A percentile compares a stretch with the other conserved stretches of the same genome.
These are phyloP conservation scores for Pichia insulana DNA, from an alignment of 805 yeast species.

Conservation along the genomic window DNA sequence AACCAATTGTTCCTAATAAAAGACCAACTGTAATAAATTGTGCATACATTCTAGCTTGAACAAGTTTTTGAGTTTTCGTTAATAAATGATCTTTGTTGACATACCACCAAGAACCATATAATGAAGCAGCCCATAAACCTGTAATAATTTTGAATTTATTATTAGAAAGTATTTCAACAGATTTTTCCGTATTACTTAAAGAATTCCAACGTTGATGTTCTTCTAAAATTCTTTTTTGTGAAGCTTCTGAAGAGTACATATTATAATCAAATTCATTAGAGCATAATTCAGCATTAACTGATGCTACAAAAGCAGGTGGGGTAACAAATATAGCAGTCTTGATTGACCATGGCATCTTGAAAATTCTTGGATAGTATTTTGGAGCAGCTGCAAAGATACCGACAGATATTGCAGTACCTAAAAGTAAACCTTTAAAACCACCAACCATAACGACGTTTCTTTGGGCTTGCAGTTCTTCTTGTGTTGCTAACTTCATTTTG, in stretches of 20 bases:
- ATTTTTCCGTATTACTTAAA: conserved; percentile 41
- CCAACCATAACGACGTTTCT: conserved; percentile 9
- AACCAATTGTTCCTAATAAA: conserved; percentile 58
- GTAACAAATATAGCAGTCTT: conserved; percentile 58
- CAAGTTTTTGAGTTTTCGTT: conserved; percentile 72
- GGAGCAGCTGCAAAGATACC: conserved; percentile 47
- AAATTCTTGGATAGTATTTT: conserved; percentile 33
- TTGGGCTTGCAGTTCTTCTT: conserved; percentile 17
- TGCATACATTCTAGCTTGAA: conserved; percentile 87
- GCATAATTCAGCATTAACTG: conserved; percentile 63
- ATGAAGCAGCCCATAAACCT: conserved; percentile 70
- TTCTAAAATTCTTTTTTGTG: conserved; percentile 33
- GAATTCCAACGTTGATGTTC: conserved; percentile 45
- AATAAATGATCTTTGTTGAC: conserved; percentile 69
- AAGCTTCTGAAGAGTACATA: conserved; percentile 44
- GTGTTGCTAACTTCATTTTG: conserved; percentile 15
- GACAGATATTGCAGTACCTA: conserved; percentile 49
- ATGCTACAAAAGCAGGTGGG: conserved; percentile 56
- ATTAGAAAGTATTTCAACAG: conserved; percentile 38
- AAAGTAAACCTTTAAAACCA: conserved; percentile 15
- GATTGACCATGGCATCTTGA: conserved; percentile 45
- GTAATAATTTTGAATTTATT: conserved; percentile 62
- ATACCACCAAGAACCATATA: conserved; percentile 69
- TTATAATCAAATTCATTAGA: conserved; percentile 58
- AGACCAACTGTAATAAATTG: conserved; percentile 71